phyloP scores from a whole-genome alignment of 164 flowering plant species.

The Macadamia tetraphylla region DNA sequence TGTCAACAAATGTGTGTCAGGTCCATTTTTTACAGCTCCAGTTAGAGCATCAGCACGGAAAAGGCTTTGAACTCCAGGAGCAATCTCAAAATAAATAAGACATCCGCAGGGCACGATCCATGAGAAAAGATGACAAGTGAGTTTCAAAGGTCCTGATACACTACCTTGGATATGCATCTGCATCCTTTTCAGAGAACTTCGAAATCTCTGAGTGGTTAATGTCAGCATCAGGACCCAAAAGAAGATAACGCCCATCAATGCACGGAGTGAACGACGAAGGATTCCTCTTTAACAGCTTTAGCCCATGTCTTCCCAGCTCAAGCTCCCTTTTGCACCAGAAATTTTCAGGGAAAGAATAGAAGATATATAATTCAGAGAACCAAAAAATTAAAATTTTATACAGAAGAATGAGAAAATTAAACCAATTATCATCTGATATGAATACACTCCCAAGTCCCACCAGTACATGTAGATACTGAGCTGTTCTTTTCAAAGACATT shows the following conservation, averaged over 20 bases:
- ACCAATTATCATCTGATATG: neutral
- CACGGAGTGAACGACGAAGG: constrained; percentile 95
- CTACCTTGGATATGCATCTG: constrained; percentile 74
- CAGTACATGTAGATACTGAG: neutral
- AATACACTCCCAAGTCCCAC: neutral
- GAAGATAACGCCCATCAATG: constrained; percentile 78
- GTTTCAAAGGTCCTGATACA: constrained; percentile 5
- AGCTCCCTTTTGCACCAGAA: constrained; percentile 45
- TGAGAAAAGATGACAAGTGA: neutral
- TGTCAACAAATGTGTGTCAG: too few species aligned
- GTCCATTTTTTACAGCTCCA: too few species aligned
- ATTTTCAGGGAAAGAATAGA: neutral
- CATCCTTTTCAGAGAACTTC: constrained; percentile 78
- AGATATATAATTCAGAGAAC: neutral
- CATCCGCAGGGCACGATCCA: neutral
- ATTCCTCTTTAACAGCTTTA: constrained; percentile 75
- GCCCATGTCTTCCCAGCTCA: constrained; percentile 71
- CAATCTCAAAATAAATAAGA: too few species aligned
- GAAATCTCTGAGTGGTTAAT: constrained; percentile 70
- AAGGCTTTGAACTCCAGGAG: too few species aligned
- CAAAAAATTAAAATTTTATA: too few species aligned
- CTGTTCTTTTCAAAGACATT: too few species aligned
- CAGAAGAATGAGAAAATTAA: too few species aligned
- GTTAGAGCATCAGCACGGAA: too few species aligned
- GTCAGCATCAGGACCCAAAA: constrained; percentile 65